phyloP scores from a whole-genome alignment of 345 rosid species.

The Turritis glabra region DNA sequence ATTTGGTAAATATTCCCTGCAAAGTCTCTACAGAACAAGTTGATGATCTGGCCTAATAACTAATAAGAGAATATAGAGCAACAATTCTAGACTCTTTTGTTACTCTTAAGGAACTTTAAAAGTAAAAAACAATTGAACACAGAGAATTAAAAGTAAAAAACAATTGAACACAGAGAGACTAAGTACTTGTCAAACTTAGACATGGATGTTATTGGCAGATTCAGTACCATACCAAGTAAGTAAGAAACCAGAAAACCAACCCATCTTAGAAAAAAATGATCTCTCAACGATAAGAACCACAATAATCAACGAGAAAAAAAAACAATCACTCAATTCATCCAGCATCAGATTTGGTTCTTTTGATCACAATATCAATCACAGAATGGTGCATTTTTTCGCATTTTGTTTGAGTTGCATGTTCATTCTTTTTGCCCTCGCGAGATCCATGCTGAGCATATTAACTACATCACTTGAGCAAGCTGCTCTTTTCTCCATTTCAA shows the following conservation, averaged over 20 bases:
- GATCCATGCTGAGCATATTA: not conserved
- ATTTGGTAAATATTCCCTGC: no score
- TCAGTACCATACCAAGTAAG: no score
- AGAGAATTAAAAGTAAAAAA: not conserved
- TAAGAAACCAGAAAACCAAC: not conserved
- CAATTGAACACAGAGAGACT: not conserved
- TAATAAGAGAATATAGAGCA: not conserved
- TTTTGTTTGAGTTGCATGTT: not conserved
- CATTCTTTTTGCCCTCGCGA: not conserved
- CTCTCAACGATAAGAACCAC: not conserved
- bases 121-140: no score
- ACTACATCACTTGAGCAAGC: not conserved
- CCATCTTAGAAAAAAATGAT: not conserved
- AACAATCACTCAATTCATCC: not conserved
- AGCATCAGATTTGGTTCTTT: not conserved
- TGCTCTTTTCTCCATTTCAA: not conserved
- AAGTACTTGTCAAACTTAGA: not conserved
- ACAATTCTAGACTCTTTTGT: not conserved
- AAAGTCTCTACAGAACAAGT: not conserved
- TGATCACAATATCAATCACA: not conserved
- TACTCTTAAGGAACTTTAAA: not conserved
- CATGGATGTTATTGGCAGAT: not conserved
- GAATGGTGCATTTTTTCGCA: not conserved
- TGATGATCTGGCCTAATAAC: not conserved
- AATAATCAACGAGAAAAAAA: not conserved